Conservation (phyloP, 169 alveolate genomes). For the Theileria orientalis region DNA sequence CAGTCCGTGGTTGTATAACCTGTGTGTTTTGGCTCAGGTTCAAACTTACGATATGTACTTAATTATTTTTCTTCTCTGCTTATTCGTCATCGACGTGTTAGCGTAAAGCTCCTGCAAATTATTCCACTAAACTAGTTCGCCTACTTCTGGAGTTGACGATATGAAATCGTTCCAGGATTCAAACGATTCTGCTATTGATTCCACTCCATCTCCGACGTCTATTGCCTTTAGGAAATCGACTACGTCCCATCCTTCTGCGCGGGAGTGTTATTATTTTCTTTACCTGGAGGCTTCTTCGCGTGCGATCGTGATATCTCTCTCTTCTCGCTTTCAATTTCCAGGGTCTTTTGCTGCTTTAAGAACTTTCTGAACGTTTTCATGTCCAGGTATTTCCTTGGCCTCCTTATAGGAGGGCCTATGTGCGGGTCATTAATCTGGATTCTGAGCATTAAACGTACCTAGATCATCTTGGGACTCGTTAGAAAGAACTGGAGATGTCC, state of each 20-base stretch:
- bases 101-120: conserved; percentile 63
- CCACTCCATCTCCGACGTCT: conserved; percentile 79
- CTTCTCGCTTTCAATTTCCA: conserved; percentile 74
- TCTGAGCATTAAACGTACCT: conserved; percentile 13
- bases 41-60: conserved; percentile 70
- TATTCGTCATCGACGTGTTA: conserved; percentile 75
- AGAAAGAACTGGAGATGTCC: conserved; percentile 22
- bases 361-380: conserved; percentile 74
- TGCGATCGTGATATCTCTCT: conserved; percentile 66
- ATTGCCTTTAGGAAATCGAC: conserved; percentile 74
- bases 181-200: conserved; percentile 74
- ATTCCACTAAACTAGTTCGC: background rate
- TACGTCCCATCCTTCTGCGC: conserved; percentile 78
- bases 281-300: conserved; percentile 76
- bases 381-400: conserved; percentile 72
- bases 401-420: conserved; percentile 74
- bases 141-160: conserved; percentile 70
- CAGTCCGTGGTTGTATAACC: conserved; percentile 81
- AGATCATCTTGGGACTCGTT: conserved; percentile 49
- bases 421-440: background rate
- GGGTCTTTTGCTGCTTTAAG: conserved; percentile 71
- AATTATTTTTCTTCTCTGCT: conserved; percentile 75
- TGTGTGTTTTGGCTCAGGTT: background rate
- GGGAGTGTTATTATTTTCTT: background rate
- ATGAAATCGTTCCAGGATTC: conserved; percentile 77